Evolutionary conservation across 495 filamentous ascomycete species (phyloP).

Genomic region (Cryomyces antarcticus): DNA sequence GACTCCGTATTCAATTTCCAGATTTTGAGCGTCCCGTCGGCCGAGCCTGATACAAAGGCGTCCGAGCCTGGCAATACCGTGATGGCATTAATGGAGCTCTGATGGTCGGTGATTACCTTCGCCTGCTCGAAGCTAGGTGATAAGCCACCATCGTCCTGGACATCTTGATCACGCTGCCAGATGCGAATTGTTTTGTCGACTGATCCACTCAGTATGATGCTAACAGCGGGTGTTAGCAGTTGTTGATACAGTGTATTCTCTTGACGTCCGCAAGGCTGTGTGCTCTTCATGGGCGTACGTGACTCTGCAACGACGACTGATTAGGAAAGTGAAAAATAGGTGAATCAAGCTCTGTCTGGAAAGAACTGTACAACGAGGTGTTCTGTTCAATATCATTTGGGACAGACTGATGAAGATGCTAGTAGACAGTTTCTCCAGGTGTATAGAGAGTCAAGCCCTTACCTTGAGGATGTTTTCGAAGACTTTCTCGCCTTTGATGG

Average conservation of each 20-base stretch:
- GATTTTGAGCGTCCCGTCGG: constrained; percentile 65
- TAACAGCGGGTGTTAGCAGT: constrained; percentile 1
- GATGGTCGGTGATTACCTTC: constrained; percentile 39
- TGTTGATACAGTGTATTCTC: too few species aligned
- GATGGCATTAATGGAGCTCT: constrained; percentile 61
- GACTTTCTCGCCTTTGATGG: constrained; percentile 16
- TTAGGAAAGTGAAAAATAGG: too few species aligned
- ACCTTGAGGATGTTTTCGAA: too few species aligned
- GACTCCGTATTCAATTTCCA: constrained; percentile 37
- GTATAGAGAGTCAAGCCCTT: too few species aligned
- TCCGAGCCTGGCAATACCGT: constrained; percentile 29
- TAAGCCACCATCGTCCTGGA: neutral
- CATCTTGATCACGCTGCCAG: constrained; percentile 31
- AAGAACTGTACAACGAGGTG: too few species aligned
- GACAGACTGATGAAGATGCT: too few species aligned
- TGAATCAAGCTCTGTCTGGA: too few species aligned
- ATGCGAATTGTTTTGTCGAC: constrained; percentile 60
- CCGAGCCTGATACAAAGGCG: constrained; percentile 50
- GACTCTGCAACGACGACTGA: too few species aligned
- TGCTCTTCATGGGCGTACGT: too few species aligned
- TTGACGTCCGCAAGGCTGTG: too few species aligned
- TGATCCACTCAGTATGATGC: constrained; percentile 55
- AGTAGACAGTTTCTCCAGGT: too few species aligned
- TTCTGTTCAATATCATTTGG: too few species aligned
- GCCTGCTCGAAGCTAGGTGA: constrained; percentile 21